Evolutionary conservation across 1,284 basidiomycete genomes (phyloP).

Genomic region (Papiliotrema terrestris): DNA sequence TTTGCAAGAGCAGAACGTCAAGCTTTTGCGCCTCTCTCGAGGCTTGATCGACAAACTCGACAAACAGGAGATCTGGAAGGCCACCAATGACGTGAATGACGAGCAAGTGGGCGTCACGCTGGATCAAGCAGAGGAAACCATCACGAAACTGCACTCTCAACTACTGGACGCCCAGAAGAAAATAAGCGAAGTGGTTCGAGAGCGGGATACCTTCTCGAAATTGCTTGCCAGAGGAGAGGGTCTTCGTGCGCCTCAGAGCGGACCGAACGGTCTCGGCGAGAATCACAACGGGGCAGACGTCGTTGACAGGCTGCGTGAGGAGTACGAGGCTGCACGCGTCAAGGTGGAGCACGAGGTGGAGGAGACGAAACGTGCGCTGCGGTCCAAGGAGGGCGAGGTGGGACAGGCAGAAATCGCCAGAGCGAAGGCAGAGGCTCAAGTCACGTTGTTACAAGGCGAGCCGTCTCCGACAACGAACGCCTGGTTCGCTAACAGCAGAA

Average conservation of each 20-base stretch:
- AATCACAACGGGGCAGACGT: conserved; percentile 20
- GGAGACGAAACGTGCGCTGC: conserved; percentile 64
- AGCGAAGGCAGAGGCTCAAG: conserved; percentile 75
- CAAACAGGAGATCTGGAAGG: conserved; percentile 65
- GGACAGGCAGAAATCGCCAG: conserved; percentile 63
- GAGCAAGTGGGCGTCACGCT: conserved; percentile 67
- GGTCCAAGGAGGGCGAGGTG: conserved; percentile 60
- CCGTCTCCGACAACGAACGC: too few relatives aligned
- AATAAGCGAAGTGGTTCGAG: conserved; percentile 75
- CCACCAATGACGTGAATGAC: conserved; percentile 59
- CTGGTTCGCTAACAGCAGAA: conserved; percentile 29
- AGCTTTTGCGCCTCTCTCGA: conserved; percentile 76
- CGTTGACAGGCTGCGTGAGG: conserved; percentile 31
- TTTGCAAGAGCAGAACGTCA: conserved; percentile 86
- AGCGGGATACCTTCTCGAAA: conserved; percentile 78
- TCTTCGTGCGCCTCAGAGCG: conserved; percentile 11
- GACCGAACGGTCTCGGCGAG: conserved; percentile 18
- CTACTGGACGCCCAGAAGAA: conserved; percentile 65
- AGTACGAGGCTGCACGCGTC: conserved; percentile 66
- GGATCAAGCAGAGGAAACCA: conserved; percentile 79
- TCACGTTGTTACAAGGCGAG: conserved; percentile 67
- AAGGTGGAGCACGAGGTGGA: conserved; percentile 63
- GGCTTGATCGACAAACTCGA: conserved; percentile 76
- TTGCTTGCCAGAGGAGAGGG: conserved; percentile 57
- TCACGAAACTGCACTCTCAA: conserved; percentile 71